Evolutionary conservation across 306 rosid genomes (phyloP).

Genomic region (Macrotyloma uniflorum): DNA sequence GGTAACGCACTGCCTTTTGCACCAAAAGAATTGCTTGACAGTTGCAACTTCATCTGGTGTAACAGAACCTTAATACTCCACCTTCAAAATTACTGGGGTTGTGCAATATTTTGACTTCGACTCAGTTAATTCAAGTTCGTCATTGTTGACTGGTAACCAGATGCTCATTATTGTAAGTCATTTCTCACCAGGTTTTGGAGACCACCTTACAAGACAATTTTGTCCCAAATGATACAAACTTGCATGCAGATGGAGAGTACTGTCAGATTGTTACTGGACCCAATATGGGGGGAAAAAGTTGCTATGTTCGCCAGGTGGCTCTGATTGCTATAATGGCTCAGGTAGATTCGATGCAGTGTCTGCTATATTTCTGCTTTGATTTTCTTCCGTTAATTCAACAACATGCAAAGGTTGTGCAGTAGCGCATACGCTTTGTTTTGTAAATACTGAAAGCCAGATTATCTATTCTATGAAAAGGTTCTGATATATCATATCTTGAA

Average conservation of each 20-base stretch:
- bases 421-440: constrained; percentile 15
- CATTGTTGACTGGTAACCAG: constrained; percentile 25
- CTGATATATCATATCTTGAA: constrained; percentile 14
- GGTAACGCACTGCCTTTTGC: constrained; percentile 7
- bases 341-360: constrained; percentile 53
- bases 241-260: constrained; percentile 68
- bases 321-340: constrained; percentile 91
- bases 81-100: constrained; percentile 8
- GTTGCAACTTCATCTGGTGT: constrained; percentile 17
- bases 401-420: not conserved
- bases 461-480: constrained; percentile 11
- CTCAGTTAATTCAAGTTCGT: constrained; percentile 20
- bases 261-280: constrained; percentile 98
- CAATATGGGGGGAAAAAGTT: constrained; percentile 98
- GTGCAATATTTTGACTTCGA: constrained; percentile 18
- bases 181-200: constrained; percentile 75
- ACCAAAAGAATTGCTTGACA: constrained; percentile 18
- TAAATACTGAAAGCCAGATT: constrained; percentile 22
- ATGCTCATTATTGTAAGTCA: constrained; percentile 41
- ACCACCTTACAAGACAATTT: constrained; percentile 75
- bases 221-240: constrained; percentile 87
- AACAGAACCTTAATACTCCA: not conserved
- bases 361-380: constrained; percentile 15
- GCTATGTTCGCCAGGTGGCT: constrained; percentile 98
- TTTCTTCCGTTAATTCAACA: not conserved